These are phyloP conservation scores for Cyclotella choctawhatcheeana DNA, from an alignment of 108 stramenopile genomes.

Conservation along the genomic window DNA sequence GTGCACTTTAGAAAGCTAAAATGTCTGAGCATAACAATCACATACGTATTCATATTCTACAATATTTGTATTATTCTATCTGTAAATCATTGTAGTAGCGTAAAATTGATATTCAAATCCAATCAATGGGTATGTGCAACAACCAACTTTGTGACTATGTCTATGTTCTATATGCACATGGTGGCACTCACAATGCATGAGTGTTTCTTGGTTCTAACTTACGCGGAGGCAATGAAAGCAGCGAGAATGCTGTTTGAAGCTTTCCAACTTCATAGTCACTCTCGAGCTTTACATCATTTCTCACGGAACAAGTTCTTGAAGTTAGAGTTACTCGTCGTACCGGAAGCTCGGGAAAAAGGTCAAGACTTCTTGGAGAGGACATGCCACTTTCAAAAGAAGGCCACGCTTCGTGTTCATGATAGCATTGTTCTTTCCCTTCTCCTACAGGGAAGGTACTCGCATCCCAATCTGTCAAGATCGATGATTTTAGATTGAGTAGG, in stretches of 20 bases:
- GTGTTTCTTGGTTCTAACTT: background rate
- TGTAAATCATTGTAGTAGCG: background rate
- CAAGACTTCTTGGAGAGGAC: slow-evolving; percentile 2
- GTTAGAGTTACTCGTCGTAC: background rate
- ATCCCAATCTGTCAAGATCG: background rate
- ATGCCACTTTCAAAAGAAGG: background rate
- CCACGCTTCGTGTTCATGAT: background rate
- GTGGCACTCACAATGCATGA: background rate
- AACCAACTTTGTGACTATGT: background rate
- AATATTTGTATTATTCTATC: background rate
- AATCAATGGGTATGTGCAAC: background rate
- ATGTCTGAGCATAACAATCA: background rate
- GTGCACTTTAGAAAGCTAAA: background rate
- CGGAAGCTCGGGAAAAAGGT: too few species aligned
- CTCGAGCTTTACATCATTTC: background rate
- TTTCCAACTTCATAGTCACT: background rate
- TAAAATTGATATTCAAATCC: background rate
- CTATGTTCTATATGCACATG: background rate
- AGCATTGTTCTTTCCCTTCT: background rate
- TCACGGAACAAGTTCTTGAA: slow-evolving; percentile 3
- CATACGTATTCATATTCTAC: slow-evolving; percentile 3
- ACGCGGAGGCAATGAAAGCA: background rate
- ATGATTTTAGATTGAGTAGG: background rate
- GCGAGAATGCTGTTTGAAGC: slow-evolving; percentile 9
- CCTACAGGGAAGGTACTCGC: background rate